Percentiles rank a stretch among this genome's conserved stretches.
phyloP scores from a whole-genome alignment of 129 eudicot species.

The Tagetes patula region DNA sequence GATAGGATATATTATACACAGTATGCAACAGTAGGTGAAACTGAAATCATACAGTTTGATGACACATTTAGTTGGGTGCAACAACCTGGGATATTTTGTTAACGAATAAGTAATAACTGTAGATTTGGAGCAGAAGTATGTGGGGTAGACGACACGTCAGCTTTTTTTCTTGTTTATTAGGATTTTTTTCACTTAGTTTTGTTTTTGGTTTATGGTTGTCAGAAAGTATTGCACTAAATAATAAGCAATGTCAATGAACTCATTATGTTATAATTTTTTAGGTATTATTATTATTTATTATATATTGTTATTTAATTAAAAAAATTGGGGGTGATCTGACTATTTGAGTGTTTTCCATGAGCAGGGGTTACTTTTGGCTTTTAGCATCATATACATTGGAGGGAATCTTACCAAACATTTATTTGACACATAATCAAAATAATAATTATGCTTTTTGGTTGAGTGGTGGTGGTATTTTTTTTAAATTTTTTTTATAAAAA shows the following conservation, averaged over 20 bases:
- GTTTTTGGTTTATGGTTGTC: neutral
- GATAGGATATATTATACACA: conserved; percentile 23
- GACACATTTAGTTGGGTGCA: conserved; percentile 19
- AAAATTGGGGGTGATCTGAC: too few relatives aligned
- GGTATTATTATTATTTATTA: too few relatives aligned
- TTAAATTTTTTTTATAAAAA: too few relatives aligned
- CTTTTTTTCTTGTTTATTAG: neutral
- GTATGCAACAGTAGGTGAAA: conserved; percentile 12
- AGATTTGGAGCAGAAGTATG: conserved; percentile 16
- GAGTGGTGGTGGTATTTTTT: conserved; percentile 5
- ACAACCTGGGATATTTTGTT: conserved; percentile 25
- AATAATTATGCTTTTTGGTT: conserved; percentile 13
- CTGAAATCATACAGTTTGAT: conserved; percentile 25
- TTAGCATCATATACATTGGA: conserved; percentile 29
- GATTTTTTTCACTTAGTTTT: neutral
- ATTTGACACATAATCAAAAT: conserved; percentile 29
- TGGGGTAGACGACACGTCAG: neutral
- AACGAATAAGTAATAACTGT: conserved; percentile 6
- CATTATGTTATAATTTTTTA: neutral
- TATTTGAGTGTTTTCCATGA: neutral
- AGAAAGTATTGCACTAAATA: neutral
- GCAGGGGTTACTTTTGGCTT: conserved; percentile 33
- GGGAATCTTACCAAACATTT: conserved; percentile 45
- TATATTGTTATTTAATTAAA: too few relatives aligned
- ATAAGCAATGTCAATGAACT: conserved; percentile 9